These are phyloP conservation scores for Geotrichum citri-aurantii DNA, from an alignment of 1,139 yeast species.

Conservation along the genomic window DNA sequence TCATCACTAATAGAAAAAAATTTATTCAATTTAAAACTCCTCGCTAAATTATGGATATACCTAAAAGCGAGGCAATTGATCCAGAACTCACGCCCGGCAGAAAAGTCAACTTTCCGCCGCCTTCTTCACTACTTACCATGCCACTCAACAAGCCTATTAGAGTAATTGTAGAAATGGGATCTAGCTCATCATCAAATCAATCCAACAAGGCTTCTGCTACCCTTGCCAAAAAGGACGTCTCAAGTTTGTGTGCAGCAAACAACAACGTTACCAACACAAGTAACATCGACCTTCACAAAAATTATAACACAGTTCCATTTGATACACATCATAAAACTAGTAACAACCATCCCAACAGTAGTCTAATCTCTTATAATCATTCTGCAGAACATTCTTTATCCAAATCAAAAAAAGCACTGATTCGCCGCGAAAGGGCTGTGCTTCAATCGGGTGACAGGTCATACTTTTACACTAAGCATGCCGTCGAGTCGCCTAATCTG, in stretches of 20 bases:
- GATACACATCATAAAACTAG: background rate
- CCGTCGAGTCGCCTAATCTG: constrained; percentile 52
- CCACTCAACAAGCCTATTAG: background rate
- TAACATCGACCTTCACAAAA: background rate
- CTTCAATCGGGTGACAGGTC: constrained; percentile 56
- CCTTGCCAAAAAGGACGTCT: background rate
- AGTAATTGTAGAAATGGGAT: background rate
- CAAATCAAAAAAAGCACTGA: constrained; percentile 39
- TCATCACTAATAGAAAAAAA: no score
- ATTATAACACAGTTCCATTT: background rate
- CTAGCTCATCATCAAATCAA: background rate
- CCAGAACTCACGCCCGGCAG: background rate
- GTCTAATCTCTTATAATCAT: background rate
- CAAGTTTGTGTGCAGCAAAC: background rate
- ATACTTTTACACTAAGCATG: constrained; percentile 58
- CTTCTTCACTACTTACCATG: background rate
- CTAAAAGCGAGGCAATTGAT: background rate
- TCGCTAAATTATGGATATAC: no score
- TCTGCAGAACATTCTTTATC: background rate
- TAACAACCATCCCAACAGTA: background rate
- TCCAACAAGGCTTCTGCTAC: background rate
- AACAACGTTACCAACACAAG: background rate
- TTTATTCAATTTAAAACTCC: no score
- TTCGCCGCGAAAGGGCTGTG: constrained; percentile 63
- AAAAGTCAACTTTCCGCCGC: no score